Evolutionary conservation across 2,329 filamentous ascomycete species (phyloP).

Genomic region (Dothidotthia symphoricarpi): DNA sequence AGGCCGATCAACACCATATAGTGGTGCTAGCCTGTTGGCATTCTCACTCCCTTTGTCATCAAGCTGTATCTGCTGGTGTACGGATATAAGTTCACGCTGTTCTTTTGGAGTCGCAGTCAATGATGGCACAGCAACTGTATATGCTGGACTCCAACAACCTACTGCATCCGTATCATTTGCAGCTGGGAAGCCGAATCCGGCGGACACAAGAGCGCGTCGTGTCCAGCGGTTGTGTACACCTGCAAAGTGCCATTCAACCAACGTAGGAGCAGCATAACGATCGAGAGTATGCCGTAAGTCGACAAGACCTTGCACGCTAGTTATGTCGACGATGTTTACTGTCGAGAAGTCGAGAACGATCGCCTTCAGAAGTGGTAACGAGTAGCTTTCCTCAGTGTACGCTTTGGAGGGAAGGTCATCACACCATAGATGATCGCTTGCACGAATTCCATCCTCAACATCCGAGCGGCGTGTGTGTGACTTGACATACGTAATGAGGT

Average conservation of each 20-base stretch:
- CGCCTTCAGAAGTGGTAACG: slow-evolving; percentile 52
- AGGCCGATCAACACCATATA: slow-evolving; percentile 26
- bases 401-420: slow-evolving; percentile 44
- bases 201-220: slow-evolving; percentile 55
- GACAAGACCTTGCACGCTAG: slow-evolving; percentile 54
- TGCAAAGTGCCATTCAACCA: slow-evolving; percentile 49
- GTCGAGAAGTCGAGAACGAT: slow-evolving; percentile 57
- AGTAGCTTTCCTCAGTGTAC: slow-evolving; percentile 7
- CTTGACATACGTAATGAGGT: slow-evolving; percentile 68
- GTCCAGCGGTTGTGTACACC: slow-evolving; percentile 57
- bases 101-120: slow-evolving; percentile 20
- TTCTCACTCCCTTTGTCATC: neutral
- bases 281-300: slow-evolving; percentile 57
- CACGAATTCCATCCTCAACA: slow-evolving; percentile 18
- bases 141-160: slow-evolving; percentile 25
- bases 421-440: slow-evolving; percentile 55
- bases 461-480: slow-evolving; percentile 33
- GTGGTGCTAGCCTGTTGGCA: neutral
- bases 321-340: slow-evolving; percentile 58
- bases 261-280: slow-evolving; percentile 45
- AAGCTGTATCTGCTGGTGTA: slow-evolving; percentile 1
- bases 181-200: slow-evolving; percentile 53
- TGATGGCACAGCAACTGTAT: slow-evolving; percentile 18
- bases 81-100: slow-evolving; percentile 5
- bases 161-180: slow-evolving; percentile 2